Base-by-base conservation (phyloP, 148 eudicot species). In the Silene latifolia region DNA sequence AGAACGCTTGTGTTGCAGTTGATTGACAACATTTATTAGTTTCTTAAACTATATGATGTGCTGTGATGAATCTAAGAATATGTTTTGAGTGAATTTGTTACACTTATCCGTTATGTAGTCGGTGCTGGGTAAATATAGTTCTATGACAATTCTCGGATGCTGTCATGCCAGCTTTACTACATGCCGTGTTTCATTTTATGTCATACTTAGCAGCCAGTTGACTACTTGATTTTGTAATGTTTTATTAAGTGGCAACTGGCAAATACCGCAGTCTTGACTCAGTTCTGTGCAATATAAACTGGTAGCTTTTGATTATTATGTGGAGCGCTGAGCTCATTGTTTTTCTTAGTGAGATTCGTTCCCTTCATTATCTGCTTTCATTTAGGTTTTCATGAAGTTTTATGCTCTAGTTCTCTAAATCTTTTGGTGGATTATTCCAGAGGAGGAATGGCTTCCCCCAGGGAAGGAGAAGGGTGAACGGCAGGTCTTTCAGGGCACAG, bases 401-500 rank as follows among this genome's bases (percentile, higher is more conserved):
- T 67, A 21, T 51, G 57, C 25, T 62, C 35, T 47, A 57, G 66
- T 20, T 19, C 44, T 39, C 44, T 39, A 39, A 39, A 39, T 51
- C 27, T 56, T 24, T 14, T 66, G 15, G 64, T 71, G 64, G 64
- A 20, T 54, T 51, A 47, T 82, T 27, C 13, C 88, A 93, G 98
- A 83, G 83, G 80, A 87, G 86, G 79, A 89, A 73, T 72, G 81
- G 63, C 84, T 61, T 67, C 71, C 85, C 70, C 75, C 92, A 87
- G 68, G 90, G 97, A 56, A 88, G 84, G 80, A 91, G 82, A 78
- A 85, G 96, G 88, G 76, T 79, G 84, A 88, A 77, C 78, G 91
- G 87, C 27, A 85, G 89, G 82, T 74, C 90, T 82, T 85, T 83
- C 69, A 87, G 89, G 76, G 95, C 93, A 74, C 97, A 89, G 81